Percentiles rank a stretch among this genome's conserved stretches.
These are phyloP conservation scores for Clitopilus hobsonii DNA, from an alignment of 768 basidiomycete species.

Conservation along the genomic window DNA sequence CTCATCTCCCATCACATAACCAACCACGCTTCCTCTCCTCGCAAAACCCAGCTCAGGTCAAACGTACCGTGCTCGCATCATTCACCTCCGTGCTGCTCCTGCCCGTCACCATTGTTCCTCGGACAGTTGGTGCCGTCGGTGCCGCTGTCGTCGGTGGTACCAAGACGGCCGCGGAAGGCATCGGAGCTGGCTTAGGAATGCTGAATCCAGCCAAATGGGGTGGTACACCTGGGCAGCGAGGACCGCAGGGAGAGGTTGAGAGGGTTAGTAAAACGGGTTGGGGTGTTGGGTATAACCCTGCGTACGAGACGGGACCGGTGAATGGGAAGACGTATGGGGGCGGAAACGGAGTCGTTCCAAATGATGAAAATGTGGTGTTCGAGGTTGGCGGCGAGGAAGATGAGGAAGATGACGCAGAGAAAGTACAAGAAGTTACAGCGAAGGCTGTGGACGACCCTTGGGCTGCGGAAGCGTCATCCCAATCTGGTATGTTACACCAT, in stretches of 20 bases:
- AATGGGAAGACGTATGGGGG: constrained; percentile 11
- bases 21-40: constrained; percentile 71
- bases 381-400: constrained; percentile 44
- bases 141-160: constrained; percentile 68
- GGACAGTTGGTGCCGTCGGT: constrained; percentile 66
- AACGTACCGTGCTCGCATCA: constrained; percentile 87
- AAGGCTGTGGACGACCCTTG: constrained; percentile 15
- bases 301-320: constrained; percentile 5
- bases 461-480: constrained; percentile 8
- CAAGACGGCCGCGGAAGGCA: constrained; percentile 74
- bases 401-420: constrained; percentile 25
- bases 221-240: constrained; percentile 23
- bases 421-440: constrained; percentile 17
- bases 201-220: constrained; percentile 87
- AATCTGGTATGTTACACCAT: no score
- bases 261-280: constrained; percentile 15
- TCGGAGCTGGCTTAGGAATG: constrained; percentile 49
- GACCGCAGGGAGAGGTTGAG: constrained; percentile 4
- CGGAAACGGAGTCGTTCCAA: constrained; percentile 23
- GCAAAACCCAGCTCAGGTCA: constrained; percentile 86
- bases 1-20: constrained; percentile 7
- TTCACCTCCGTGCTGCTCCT: constrained; percentile 87
- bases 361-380: constrained; percentile 40
- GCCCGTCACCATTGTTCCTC: constrained; percentile 95
- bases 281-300: constrained; percentile 17